Conservation (phyloP, 176 grass and related monocot species). For the Alloteropsis semialata region DNA sequence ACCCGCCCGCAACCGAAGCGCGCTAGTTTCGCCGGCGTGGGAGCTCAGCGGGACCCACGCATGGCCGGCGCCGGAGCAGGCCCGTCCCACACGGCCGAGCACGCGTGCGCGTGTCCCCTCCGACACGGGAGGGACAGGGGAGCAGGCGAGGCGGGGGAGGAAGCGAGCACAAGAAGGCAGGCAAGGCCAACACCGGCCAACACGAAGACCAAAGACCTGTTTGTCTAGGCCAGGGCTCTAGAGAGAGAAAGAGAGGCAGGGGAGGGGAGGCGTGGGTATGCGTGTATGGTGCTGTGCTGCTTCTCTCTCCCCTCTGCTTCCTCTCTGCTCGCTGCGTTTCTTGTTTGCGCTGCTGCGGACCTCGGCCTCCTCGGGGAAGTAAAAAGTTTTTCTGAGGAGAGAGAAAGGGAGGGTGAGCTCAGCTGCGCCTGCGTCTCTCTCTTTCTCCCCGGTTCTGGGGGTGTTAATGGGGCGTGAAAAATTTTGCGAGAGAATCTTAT, state of each 20-base stretch:
- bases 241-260: neutral
- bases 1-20: neutral
- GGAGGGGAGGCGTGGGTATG: neutral
- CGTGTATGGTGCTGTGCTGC: neutral
- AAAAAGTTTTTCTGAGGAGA: slow-evolving; percentile 15
- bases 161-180: slow-evolving; percentile 19
- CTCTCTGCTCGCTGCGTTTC: neutral
- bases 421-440: neutral
- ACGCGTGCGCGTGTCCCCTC: slow-evolving; percentile 25
- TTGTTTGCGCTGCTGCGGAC: neutral
- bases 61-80: slow-evolving; percentile 29
- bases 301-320: neutral
- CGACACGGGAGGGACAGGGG: slow-evolving; percentile 51
- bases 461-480: too few species aligned
- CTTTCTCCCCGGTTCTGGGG: neutral
- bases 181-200: neutral
- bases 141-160: slow-evolving; percentile 11
- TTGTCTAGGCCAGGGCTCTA: neutral
- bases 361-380: slow-evolving; percentile 29
- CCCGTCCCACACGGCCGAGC: neutral
- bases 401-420: neutral
- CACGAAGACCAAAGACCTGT: slow-evolving; percentile 28
- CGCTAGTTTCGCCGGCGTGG: slow-evolving; percentile 13
- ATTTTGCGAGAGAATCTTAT: too few species aligned
- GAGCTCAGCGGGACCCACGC: slow-evolving; percentile 4